These are phyloP conservation scores for Paramecium sonneborni DNA, from an alignment of 73 alveolate species.

Conservation along the genomic window DNA sequence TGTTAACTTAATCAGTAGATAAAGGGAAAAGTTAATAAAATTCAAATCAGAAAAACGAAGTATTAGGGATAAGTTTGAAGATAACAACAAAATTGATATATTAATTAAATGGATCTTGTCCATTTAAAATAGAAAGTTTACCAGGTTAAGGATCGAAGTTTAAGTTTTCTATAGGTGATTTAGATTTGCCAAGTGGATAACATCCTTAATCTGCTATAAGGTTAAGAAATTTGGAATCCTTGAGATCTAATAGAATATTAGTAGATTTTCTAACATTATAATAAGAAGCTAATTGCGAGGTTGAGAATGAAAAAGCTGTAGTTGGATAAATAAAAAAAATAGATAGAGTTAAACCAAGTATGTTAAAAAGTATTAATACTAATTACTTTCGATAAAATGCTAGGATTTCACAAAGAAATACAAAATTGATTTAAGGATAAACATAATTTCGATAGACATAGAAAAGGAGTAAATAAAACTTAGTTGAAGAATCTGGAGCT, in stretches of 20 bases:
- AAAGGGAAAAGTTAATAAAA: not conserved
- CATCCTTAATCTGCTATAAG: not conserved
- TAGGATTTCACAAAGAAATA: not conserved
- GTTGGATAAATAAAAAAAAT: not conserved
- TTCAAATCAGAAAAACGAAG: not conserved
- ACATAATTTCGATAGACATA: too few species aligned
- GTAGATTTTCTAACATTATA: not conserved
- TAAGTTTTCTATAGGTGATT: not conserved
- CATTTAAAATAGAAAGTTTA: conserved; percentile 24
- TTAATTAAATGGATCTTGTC: not conserved
- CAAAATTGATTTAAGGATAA: not conserved
- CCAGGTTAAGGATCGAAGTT: conserved; percentile 15
- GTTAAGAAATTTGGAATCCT: not conserved
- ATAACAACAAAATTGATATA: not conserved
- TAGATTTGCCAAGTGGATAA: not conserved
- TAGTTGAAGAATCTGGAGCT: not conserved
- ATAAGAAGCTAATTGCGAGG: not conserved
- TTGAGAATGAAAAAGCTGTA: not conserved
- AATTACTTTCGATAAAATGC: not conserved
- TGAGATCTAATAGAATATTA: not conserved
- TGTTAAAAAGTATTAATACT: not conserved
- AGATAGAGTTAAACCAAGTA: not conserved
- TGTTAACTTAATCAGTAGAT: not conserved
- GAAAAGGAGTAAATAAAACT: not conserved
- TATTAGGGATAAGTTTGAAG: not conserved